A percentile compares a stretch with the other conserved stretches of the same genome.
phyloP scores from a whole-genome alignment of 306 rosid genomes.

The Quercus alba region DNA sequence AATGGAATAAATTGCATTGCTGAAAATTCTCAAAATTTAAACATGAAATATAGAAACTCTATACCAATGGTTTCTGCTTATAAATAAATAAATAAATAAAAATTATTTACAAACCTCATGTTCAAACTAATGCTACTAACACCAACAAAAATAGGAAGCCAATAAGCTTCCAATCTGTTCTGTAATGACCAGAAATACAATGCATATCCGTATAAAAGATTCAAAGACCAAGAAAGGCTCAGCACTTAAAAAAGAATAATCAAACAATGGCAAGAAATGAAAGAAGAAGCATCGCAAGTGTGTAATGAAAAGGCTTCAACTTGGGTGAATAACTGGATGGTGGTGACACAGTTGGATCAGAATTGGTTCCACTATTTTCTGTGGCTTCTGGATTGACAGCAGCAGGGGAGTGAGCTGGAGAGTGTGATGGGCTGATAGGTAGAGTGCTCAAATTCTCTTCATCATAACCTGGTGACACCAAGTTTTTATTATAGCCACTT shows the following conservation, averaged over 20 bases:
- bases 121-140: conserved; percentile 18
- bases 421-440: conserved; percentile 25
- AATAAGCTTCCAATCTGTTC: conserved; percentile 22
- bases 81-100: not conserved
- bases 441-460: conserved; percentile 31
- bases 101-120: conserved; percentile 36
- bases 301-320: conserved; percentile 30
- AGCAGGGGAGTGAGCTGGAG: conserved; percentile 42
- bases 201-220: conserved; percentile 24
- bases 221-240: conserved; percentile 13
- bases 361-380: conserved; percentile 8
- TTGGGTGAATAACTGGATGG: conserved; percentile 32
- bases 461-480: conserved; percentile 49
- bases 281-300: conserved; percentile 25
- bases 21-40: not conserved
- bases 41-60: not conserved
- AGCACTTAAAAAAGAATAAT: conserved; percentile 16
- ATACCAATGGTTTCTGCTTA: conserved; percentile 15
- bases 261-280: conserved; percentile 42
- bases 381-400: conserved; percentile 47
- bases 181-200: not conserved
- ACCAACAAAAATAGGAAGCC: conserved; percentile 24
- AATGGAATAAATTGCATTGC: not conserved
- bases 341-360: conserved; percentile 9
- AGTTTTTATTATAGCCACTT: conserved; percentile 10